A percentile compares a stretch with the other conserved stretches of the same genome.
These are phyloP conservation scores for Solanum medicagineum DNA, from an alignment of 257 asterid species.

Conservation along the genomic window DNA sequence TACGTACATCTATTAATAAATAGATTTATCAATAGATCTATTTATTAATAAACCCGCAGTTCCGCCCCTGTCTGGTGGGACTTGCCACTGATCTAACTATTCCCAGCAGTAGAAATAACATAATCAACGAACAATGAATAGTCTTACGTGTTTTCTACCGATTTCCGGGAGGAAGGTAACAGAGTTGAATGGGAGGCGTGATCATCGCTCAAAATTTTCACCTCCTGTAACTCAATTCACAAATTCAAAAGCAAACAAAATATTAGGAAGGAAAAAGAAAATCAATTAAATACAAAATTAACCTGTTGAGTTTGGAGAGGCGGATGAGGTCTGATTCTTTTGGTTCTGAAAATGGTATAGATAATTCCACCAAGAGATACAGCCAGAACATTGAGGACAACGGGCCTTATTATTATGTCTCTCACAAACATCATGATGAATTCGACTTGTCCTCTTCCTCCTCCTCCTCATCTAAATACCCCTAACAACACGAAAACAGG, in stretches of 20 bases:
- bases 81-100: no score
- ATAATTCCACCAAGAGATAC: slow-evolving; percentile 70
- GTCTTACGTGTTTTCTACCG: no score
- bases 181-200: slow-evolving; percentile 20
- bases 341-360: slow-evolving; percentile 34
- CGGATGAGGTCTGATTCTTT: slow-evolving; percentile 25
- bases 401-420: slow-evolving; percentile 32
- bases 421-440: not conserved
- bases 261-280: not conserved
- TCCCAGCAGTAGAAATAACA: no score
- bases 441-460: not conserved
- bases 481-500: not conserved
- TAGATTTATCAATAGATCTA: no score
- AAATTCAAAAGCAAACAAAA: not conserved
- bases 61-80: no score
- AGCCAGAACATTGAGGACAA: slow-evolving; percentile 47
- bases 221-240: slow-evolving; percentile 2
- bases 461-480: not conserved
- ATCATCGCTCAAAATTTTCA: slow-evolving; percentile 16
- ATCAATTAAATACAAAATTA: not conserved
- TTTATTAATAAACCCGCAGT: no score
- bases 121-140: no score
- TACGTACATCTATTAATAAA: no score
- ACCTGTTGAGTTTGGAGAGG: slow-evolving; percentile 46
- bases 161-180: no score